A percentile compares a stretch with the other conserved stretches of the same genome.
Conservation (phyloP, 495 filamentous ascomycete genomes). For the Neurospora sp. region DNA sequence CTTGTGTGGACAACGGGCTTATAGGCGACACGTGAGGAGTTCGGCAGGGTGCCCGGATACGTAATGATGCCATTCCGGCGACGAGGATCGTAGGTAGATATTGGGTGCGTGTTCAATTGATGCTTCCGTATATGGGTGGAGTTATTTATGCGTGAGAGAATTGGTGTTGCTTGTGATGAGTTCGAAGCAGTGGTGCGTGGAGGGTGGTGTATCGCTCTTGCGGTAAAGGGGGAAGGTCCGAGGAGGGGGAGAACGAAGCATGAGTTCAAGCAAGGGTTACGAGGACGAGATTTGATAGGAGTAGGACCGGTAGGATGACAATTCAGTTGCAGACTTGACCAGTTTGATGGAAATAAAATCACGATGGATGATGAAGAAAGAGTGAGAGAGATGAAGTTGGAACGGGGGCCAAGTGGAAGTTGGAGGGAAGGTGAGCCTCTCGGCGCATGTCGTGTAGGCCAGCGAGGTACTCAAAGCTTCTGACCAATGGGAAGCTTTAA, state of each 20-base stretch:
- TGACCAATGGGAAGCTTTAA: not conserved
- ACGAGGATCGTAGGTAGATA: too few relatives aligned
- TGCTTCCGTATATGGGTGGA: too few relatives aligned
- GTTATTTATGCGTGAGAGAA: too few relatives aligned
- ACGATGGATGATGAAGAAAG: not conserved
- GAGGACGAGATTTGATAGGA: not conserved
- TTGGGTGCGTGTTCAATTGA: too few relatives aligned
- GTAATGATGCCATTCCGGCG: too few relatives aligned
- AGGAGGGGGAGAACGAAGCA: not conserved
- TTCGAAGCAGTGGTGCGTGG: not conserved
- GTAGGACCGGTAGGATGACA: rapidly evolving
- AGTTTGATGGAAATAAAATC: not conserved
- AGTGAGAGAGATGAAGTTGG: not conserved
- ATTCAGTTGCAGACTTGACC: not conserved
- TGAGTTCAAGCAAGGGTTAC: not conserved
- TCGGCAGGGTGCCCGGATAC: too few relatives aligned
- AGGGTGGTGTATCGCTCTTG: not conserved
- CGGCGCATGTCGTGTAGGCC: not conserved
- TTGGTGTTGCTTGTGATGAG: not conserved
- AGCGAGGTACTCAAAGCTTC: not conserved
- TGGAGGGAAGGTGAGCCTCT: not conserved
- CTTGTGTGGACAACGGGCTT: not conserved
- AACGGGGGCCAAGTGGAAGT: not conserved
- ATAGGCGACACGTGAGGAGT: too few relatives aligned
- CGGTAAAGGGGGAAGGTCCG: not conserved